Evolutionary conservation across 768 basidiomycete genomes (phyloP).

Genomic region (Podaxis sp.): DNA sequence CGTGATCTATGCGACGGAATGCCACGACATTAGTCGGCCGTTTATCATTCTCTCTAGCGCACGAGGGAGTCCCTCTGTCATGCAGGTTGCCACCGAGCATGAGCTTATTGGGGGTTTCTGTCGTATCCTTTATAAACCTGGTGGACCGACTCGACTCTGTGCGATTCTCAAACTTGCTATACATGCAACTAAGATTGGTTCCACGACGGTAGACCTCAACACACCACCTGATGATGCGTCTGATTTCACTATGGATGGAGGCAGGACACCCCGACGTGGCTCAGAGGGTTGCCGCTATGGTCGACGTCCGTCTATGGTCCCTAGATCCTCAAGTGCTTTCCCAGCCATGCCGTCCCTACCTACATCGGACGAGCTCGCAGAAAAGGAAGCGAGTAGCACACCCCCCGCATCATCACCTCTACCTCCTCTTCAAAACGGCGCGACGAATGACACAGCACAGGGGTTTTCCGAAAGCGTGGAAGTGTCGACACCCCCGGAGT

Average conservation of each 20-base stretch:
- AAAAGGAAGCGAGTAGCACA: neutral
- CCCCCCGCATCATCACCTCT: neutral
- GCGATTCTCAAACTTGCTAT: slow-evolving; percentile 63
- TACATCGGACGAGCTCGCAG: neutral
- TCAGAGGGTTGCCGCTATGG: slow-evolving; percentile 45
- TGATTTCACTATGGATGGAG: neutral
- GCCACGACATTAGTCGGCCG: slow-evolving; percentile 57
- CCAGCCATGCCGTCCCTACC: neutral
- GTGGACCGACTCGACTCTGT: slow-evolving; percentile 76
- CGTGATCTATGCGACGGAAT: slow-evolving; percentile 56
- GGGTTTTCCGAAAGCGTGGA: neutral
- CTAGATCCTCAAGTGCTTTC: slow-evolving; percentile 49
- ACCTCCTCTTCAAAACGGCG: neutral
- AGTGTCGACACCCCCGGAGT: neutral
- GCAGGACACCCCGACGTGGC: slow-evolving; percentile 26
- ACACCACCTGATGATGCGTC: neutral
- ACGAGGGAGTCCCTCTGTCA: slow-evolving; percentile 62
- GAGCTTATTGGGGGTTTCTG: slow-evolving; percentile 85
- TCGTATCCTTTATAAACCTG: slow-evolving; percentile 87
- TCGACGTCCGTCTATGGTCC: slow-evolving; percentile 52
- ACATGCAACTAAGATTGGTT: slow-evolving; percentile 52
- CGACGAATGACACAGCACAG: neutral
- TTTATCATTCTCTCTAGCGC: slow-evolving; percentile 76
- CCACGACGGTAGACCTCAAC: neutral
- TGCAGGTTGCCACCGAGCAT: slow-evolving; percentile 66